Evolutionary conservation across 257 asterid species (phyloP).

Genomic region (Paulownia fortunei): DNA sequence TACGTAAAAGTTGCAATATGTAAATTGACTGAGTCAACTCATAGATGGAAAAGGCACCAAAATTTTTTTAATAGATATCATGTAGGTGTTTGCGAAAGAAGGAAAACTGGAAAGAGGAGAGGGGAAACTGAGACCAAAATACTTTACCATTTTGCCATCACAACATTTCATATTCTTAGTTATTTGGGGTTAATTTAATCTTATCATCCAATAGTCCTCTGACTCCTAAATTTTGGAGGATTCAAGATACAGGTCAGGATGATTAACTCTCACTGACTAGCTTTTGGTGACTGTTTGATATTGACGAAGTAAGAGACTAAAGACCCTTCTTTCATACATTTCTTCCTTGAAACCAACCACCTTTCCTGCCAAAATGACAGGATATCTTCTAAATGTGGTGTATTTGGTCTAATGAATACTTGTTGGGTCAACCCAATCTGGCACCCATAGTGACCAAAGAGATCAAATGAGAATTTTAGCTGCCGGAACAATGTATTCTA

Average conservation of each 20-base stretch:
- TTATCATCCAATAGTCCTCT: background rate
- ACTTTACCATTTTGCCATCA: background rate
- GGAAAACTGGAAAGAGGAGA: background rate
- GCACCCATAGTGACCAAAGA: background rate
- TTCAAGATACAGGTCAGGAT: background rate
- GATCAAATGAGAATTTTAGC: background rate
- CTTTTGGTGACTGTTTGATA: background rate
- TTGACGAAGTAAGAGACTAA: background rate
- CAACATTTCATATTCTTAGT: background rate
- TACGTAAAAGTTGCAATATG: background rate
- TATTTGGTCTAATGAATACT: no score
- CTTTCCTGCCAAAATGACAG: background rate
- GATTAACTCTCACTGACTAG: background rate
- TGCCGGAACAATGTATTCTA: background rate
- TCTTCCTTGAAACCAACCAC: background rate
- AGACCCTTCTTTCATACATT: background rate
- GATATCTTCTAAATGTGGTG: background rate
- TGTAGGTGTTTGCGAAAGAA: background rate
- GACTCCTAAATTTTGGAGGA: background rate
- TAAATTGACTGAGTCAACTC: conserved; percentile 3
- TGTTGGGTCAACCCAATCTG: background rate
- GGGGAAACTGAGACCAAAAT: background rate
- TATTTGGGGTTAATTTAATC: background rate
- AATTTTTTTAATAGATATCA: background rate
- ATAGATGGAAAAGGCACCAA: background rate